Evolutionary conservation across 176 grass and related monocot species (phyloP), one percentile per base, ranked within the genome.

Genomic region (Eragrostis curvula): DNA sequence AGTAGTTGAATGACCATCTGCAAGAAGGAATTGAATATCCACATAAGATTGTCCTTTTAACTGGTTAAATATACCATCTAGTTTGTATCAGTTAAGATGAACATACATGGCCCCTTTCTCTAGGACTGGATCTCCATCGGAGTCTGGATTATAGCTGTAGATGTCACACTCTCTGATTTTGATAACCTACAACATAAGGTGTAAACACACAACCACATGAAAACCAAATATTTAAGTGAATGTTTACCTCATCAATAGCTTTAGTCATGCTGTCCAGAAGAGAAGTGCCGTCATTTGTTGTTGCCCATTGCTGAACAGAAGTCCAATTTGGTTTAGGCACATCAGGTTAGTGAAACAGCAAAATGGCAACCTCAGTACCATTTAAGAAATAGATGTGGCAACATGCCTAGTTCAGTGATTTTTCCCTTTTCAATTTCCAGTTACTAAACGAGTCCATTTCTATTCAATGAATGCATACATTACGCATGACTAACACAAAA

Each of bases 41-140:
- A 65, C 27, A 80, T 93, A 45, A 91, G 65, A 59, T 25, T 43
- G 13, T 56, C 12, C 20, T 30, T 63, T 59, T 73, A 49, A 29
- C 49, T 56, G 57, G 51, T 44, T 29, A 83, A 49, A 14, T 39
- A 47, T 55, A 77, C 5, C 46, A 66, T 25, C 2, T 25, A 64
- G 3, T 52, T 73, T 21, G 14, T 44, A 56, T 47, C 61, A 61
- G 59, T 82, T 48, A 66, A 62, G 68, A 13, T 23, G 44, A 81
- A n/a, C 89, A 64, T 93, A 99, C 96, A 96, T 93, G 18, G 93
- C 80, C 85, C 96, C 91, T 72, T 96, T 96, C 80, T 99, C 93
- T 66, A 88, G 82, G 78, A 89, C 85, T 15, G 93, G 93, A 79
- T 96, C 92, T 23, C 86, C 89, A 29, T 99, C 96, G 25, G 89